phyloP scores from a whole-genome alignment of 805 yeast species.

The Brettanomyces anomalus region DNA sequence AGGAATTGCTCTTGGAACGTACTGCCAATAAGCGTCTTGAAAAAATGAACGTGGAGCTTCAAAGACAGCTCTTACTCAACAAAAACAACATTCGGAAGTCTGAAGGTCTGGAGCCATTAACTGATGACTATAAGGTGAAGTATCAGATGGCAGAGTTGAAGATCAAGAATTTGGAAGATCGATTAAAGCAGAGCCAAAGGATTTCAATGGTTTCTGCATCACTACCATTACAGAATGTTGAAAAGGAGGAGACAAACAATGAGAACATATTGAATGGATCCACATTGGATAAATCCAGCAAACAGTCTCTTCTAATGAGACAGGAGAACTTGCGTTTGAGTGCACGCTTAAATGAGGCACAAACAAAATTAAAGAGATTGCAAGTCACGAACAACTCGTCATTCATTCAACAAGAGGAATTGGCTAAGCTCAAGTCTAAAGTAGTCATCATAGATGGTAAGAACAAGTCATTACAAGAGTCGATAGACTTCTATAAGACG shows the following conservation, averaged over 20 bases:
- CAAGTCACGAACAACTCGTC: conserved; percentile 19
- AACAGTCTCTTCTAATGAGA: conserved; percentile 18
- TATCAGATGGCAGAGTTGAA: conserved; percentile 39
- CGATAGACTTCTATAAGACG: conserved; percentile 52
- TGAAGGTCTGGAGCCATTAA: conserved; percentile 20
- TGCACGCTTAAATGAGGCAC: conserved; percentile 26
- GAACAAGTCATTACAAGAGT: conserved; percentile 44
- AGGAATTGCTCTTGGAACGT: conserved; percentile 18
- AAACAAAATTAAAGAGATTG: conserved; percentile 24
- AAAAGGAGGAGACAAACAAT: conserved; percentile 9
- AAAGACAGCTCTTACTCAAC: conserved; percentile 26
- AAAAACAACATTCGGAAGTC: conserved; percentile 22
- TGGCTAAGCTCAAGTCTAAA: conserved; percentile 42
- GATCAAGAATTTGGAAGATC: conserved; percentile 31
- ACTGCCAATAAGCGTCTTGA: conserved; percentile 26
- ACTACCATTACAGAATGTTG: conserved; percentile 23
- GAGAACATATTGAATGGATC: conserved; percentile 6
- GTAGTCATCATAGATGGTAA: conserved; percentile 49
- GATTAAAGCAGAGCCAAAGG: conserved; percentile 15
- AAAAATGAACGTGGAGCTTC: conserved; percentile 23
- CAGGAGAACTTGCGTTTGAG: conserved; percentile 27
- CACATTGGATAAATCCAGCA: conserved; percentile 6
- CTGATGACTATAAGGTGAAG: conserved; percentile 32
- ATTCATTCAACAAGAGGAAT: conserved; percentile 26
- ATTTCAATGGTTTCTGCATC: conserved; percentile 21